These are phyloP conservation scores for Claviceps spartinae DNA, from an alignment of 2,329 filamentous ascomycete genomes.

Conservation along the genomic window DNA sequence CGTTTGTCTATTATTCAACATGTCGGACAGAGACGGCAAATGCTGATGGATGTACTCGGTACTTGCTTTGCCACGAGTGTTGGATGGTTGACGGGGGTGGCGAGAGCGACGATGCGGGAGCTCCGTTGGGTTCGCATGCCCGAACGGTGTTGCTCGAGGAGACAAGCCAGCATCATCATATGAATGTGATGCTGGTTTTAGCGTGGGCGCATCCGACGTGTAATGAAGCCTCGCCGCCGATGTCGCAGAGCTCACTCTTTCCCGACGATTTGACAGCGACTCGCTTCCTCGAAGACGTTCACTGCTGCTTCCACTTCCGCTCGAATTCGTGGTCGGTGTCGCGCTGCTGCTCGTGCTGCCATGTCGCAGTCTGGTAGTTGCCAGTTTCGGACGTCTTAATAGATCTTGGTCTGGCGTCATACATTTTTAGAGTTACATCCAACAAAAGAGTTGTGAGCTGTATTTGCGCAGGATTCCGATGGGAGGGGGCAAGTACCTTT, in stretches of 20 bases:
- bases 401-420: constrained; percentile 20
- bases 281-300: constrained; percentile 36
- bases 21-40: constrained; percentile 34
- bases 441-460: neutral
- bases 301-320: constrained; percentile 34
- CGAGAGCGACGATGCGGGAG: constrained; percentile 14
- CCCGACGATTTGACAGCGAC: constrained; percentile 30
- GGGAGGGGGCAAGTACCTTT: constrained; percentile 30
- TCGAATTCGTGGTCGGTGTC: constrained; percentile 23
- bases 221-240: constrained; percentile 33
- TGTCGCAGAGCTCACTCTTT: constrained; percentile 33
- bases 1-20: constrained; percentile 26
- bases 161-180: constrained; percentile 31
- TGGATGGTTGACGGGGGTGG: constrained; percentile 14
- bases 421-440: neutral
- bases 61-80: constrained; percentile 14
- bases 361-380: constrained; percentile 22
- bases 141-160: constrained; percentile 25
- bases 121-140: constrained; percentile 17
- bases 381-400: constrained; percentile 35
- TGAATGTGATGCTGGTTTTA: constrained; percentile 22
- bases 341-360: constrained; percentile 28
- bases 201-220: constrained; percentile 24
- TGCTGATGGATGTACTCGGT: constrained; percentile 18
- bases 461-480: no score